Conservation (phyloP, 2,329 filamentous ascomycete species). For the Chaetomiaceae sp. region DNA sequence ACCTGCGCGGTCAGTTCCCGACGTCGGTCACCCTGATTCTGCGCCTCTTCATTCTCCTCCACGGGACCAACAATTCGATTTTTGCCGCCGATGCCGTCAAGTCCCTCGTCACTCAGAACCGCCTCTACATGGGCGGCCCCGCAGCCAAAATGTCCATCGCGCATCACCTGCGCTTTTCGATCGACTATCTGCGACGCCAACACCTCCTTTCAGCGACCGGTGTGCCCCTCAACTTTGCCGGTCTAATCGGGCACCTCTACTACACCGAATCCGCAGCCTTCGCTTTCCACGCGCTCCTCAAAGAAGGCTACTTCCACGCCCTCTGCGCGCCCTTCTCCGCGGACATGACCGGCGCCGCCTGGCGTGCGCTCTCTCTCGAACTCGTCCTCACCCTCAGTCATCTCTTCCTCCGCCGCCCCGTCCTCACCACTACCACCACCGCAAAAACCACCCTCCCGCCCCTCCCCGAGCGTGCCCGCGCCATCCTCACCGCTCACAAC, state of each 20-base stretch:
- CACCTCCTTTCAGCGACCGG: neutral
- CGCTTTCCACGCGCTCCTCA: neutral
- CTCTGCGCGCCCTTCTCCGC: neutral
- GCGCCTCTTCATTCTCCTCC: conserved; percentile 1
- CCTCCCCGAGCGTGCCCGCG: neutral
- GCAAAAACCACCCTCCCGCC: neutral
- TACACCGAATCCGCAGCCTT: neutral
- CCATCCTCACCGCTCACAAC: neutral
- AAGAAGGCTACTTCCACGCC: neutral
- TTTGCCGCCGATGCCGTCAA: conserved; percentile 1
- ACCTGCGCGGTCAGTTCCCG: neutral
- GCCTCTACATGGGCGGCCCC: neutral
- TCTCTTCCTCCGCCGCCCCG: neutral
- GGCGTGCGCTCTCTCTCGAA: neutral
- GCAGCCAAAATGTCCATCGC: neutral
- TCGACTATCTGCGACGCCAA: neutral
- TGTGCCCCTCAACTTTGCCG: neutral
- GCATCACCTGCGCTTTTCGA: neutral
- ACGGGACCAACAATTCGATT: neutral
- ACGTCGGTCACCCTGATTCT: neutral
- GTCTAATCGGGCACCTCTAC: neutral
- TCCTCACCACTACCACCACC: neutral
- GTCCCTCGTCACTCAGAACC: neutral
- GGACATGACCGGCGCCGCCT: neutral
- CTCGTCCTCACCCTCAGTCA: neutral